Evolutionary conservation across 2,329 filamentous ascomycete species (phyloP), one percentile per base, ranked within the genome.

Genomic region (Xylariaceae sp.): DNA sequence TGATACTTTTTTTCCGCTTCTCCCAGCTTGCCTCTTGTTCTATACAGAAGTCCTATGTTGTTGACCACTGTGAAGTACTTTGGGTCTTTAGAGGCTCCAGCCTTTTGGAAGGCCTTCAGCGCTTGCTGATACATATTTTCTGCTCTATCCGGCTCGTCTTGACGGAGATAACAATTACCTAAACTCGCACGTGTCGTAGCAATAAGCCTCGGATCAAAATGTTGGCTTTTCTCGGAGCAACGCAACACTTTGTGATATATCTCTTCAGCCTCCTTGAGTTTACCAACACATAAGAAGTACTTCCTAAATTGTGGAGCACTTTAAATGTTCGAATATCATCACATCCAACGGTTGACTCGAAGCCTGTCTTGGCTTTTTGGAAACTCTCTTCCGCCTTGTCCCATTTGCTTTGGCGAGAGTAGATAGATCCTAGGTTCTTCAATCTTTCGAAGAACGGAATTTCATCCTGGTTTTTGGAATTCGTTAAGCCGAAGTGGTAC

Each of bases 341-440:
- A 11, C 20, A 37, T 32, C 47, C 40, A 3, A 22, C 5, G 4
- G 37, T 11, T 25, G 43, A 42, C 14, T 43, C 32, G 11, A 22
- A 20, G 23, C 62, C 55, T 55, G 57, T 40, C 5, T 66, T 50
- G 36, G 60, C 60, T 37, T 56, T 59, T 8, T 52, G 7, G 22
- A 53, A 64, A 56, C 64, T 64, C 3, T 50, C 42, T 49, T 64
- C 55, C 5, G 60, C 54, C 27, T 63, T 50, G 8, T 50, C 22
- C 11, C 57, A 37, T 32, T 54, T 58, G 42, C 55, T 58, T 42
- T 60, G 55, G 14, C 55, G 17, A 4, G 5, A 7, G 39, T 64
- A 67, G 43, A 67, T 53, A 17, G 29, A 6, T 6, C 61, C 62
- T 19, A 69, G 47, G 23, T 61, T 59, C 21, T 60, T 43, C 40